These are phyloP conservation scores for Aquilaria agallochum DNA, from an alignment of 441 rosid genomes.

Conservation along the genomic window DNA sequence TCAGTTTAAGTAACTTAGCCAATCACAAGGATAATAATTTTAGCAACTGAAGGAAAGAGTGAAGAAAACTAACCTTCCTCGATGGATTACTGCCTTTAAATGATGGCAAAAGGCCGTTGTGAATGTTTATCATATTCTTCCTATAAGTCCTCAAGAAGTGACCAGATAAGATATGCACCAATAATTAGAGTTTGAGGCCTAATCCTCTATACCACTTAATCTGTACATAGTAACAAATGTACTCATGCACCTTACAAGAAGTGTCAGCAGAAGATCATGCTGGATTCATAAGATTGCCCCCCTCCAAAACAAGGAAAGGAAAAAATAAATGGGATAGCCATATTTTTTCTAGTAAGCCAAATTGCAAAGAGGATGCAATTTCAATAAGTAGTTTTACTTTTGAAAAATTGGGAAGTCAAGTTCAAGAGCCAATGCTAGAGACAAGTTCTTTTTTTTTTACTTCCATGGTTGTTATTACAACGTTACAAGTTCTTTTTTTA, in stretches of 20 bases:
- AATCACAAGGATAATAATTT: neutral
- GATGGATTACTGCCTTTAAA: conserved; percentile 82
- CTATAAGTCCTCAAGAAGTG: conserved; percentile 69
- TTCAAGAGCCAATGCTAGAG: too few species aligned
- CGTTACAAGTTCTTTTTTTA: too few species aligned
- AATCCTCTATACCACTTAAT: too few species aligned
- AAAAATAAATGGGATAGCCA: too few species aligned
- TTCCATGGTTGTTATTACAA: too few species aligned
- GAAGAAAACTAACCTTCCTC: conserved; percentile 55
- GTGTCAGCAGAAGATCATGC: conserved; percentile 4
- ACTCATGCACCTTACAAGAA: conserved; percentile 5
- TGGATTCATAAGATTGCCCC: too few species aligned
- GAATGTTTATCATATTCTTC: conserved; percentile 92
- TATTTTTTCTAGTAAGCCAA: too few species aligned
- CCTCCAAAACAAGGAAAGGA: too few species aligned
- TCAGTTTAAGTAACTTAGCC: neutral
- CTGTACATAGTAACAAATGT: neutral
- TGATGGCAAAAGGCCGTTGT: conserved; percentile 97
- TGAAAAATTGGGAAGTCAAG: too few species aligned
- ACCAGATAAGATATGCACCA: conserved; percentile 66
- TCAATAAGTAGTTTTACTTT: too few species aligned
- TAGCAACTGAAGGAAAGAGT: conserved; percentile 5
- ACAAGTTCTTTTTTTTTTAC: too few species aligned
- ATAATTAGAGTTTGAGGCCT: neutral
- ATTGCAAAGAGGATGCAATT: too few species aligned